Evolutionary conservation across 2,329 filamentous ascomycete species (phyloP), one percentile per base, ranked within the genome.

Genomic region (Alternaria postmessia): DNA sequence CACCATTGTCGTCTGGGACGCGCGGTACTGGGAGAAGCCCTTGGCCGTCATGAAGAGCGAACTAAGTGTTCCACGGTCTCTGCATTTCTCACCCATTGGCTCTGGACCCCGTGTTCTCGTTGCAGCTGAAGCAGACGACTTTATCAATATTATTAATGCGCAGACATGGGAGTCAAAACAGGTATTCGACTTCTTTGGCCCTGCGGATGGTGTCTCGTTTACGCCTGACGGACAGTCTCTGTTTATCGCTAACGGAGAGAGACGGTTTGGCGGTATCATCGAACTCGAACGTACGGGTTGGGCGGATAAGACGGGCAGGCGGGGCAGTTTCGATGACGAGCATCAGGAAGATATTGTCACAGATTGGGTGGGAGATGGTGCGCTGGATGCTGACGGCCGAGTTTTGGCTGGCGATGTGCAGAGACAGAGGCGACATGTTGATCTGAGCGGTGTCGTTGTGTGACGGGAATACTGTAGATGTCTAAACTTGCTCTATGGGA

Each of bases 41-140:
- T 79, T 84, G 5, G 81, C 81, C 18, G 85, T 85, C 11, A 80
- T 94, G 24, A 81, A 84, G 42, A 86, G 87, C 24, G 86, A 90
- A 69, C 88, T 92, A 83, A 87, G 90, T 2, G 88, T 89, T 20
- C 88, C 88, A 0, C 86, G 91, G 22, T 88, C 86, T 53, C 78
- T 94, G 42, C 86, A 86, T 38, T 94, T 94, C 78, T 92, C 90
- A 1, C 90, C 91, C 0, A 76, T 87, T 3, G 91, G 91, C 18
- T 87, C 87, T 51, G 90, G 90, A 2, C 85, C 84, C 64, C 84
- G 86, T 3, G 83, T 92, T 1, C 83, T 94, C 12, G 84, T 92
- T 11, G 88, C 89, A 2, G 91, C 90, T 2, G 92, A 94, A 75
- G 89, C 91, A 72, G 90, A 91, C 34, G 91, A 94, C 72, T 87